Conservation (phyloP, 805 yeast species). For the Ogataea wickerhamii region DNA sequence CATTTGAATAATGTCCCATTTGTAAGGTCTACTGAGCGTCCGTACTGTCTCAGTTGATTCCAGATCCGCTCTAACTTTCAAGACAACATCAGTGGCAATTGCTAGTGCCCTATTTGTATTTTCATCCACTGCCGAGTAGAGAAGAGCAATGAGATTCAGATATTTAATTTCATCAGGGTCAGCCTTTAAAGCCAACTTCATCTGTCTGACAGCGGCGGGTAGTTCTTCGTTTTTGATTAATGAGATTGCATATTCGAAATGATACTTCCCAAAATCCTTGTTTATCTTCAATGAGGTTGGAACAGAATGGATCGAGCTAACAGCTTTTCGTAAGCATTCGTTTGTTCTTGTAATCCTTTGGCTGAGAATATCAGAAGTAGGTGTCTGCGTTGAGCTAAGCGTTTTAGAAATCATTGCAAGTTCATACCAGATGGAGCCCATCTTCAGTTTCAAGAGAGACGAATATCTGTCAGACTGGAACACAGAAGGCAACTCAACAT, state of each 20-base stretch:
- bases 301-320: conserved; percentile 6
- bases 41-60: conserved; percentile 42
- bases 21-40: conserved; percentile 17
- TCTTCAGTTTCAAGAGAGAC: conserved; percentile 18
- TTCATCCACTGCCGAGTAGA: conserved; percentile 61
- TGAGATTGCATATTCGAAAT: conserved; percentile 46
- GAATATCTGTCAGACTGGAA: conserved; percentile 17
- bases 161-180: conserved; percentile 55
- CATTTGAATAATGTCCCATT: conserved; percentile 58
- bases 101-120: conserved; percentile 29
- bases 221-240: conserved; percentile 43
- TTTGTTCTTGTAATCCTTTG: conserved; percentile 8
- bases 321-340: conserved; percentile 11
- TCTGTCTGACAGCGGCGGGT: conserved; percentile 40
- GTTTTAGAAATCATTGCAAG: conserved; percentile 23
- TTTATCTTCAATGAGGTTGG: conserved; percentile 13
- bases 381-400: conserved; percentile 12
- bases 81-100: conserved; percentile 54
- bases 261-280: conserved; percentile 23
- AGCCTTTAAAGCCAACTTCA: conserved; percentile 45
- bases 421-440: conserved; percentile 24
- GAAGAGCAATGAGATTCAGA: conserved; percentile 64
- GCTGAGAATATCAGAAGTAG: conserved; percentile 10
- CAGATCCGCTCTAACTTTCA: conserved; percentile 29
- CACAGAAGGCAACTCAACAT: conserved; percentile 6